These are phyloP conservation scores for Cryptomeria japonica DNA, from an alignment of 75 land plant genomes.

Conservation along the genomic window DNA sequence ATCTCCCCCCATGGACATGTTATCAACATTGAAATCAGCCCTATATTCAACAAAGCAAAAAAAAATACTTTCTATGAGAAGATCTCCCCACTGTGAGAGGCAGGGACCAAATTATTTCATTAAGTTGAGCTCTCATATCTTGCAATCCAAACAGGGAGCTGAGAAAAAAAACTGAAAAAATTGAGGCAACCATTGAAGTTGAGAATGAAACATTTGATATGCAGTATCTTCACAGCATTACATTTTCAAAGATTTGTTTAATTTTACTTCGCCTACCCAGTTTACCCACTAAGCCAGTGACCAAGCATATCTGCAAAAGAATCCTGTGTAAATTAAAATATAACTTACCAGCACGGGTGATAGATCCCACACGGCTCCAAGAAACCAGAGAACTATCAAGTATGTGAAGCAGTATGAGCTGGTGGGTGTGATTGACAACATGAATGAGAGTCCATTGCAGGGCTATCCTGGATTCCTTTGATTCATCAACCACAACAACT, in stretches of 20 bases:
- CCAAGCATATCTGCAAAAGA: neutral
- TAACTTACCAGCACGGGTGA: neutral
- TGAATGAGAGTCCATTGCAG: slow-evolving; percentile 84
- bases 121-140: neutral
- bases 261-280: neutral
- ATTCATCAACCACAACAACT: slow-evolving; percentile 68
- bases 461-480: slow-evolving; percentile 55
- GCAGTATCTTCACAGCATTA: neutral
- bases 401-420: slow-evolving; percentile 62
- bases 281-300: neutral
- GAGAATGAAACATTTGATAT: neutral
- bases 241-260: neutral
- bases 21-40: neutral
- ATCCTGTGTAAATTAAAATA: neutral
- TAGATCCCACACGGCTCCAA: neutral
- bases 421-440: slow-evolving; percentile 61
- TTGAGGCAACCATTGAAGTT: neutral
- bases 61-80: neutral
- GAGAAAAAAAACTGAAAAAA: too few relatives aligned
- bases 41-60: neutral
- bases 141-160: neutral
- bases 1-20: neutral
- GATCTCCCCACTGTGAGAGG: neutral
- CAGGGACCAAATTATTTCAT: neutral
- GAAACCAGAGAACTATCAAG: neutral